Evolutionary conservation across 768 basidiomycete species (phyloP).

Genomic region (Leccinum subtestaceum): DNA sequence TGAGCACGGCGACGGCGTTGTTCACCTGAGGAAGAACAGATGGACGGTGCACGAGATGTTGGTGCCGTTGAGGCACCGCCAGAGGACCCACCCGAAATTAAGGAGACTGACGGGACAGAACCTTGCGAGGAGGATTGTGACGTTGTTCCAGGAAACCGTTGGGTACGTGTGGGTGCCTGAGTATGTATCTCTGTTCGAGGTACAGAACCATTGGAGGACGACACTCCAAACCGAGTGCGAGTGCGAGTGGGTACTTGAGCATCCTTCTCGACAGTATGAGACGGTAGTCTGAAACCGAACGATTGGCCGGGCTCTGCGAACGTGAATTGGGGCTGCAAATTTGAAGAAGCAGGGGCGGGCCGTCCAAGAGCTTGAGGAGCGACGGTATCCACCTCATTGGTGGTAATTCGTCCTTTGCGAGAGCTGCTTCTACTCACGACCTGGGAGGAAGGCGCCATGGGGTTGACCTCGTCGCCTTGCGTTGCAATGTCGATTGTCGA

Average conservation of each 20-base stretch:
- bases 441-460: conserved; percentile 2
- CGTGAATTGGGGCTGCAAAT: background rate
- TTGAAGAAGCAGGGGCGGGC: background rate
- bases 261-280: background rate
- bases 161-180: background rate
- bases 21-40: background rate
- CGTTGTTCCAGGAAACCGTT: background rate
- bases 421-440: background rate
- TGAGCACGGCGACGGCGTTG: background rate
- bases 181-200: background rate
- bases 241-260: background rate
- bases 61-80: background rate
- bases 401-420: background rate
- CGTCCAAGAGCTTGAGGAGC: no score
- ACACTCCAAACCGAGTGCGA: background rate
- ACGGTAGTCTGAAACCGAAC: background rate
- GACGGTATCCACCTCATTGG: background rate
- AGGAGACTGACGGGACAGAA: background rate
- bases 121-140: background rate
- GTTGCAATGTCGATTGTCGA: background rate
- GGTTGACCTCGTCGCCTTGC: background rate
- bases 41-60: background rate
- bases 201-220: background rate
- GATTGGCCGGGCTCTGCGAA: background rate
- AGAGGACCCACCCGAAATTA: background rate